phyloP scores from a whole-genome alignment of 805 yeast genomes.

The Aciculoconidium aculeatum region DNA sequence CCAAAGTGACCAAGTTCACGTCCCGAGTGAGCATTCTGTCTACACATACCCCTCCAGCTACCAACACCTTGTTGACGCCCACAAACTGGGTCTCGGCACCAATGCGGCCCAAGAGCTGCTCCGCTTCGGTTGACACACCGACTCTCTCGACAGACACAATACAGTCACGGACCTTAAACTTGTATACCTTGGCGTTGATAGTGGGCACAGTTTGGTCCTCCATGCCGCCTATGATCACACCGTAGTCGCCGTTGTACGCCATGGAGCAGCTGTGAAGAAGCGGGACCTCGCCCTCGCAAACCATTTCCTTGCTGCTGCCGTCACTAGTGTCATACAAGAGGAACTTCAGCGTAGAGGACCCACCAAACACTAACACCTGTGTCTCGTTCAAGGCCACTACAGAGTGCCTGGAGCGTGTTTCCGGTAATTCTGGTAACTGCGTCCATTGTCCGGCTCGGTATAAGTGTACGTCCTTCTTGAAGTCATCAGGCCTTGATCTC shows the following conservation, averaged over 20 bases:
- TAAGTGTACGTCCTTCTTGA: slow-evolving; percentile 28
- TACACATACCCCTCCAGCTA: slow-evolving; percentile 57
- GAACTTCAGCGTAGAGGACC: slow-evolving; percentile 21
- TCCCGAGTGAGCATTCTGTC: slow-evolving; percentile 22
- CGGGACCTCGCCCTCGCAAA: slow-evolving; percentile 16
- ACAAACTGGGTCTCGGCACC: slow-evolving; percentile 39
- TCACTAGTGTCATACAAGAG: slow-evolving; percentile 14
- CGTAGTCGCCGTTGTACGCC: slow-evolving; percentile 24
- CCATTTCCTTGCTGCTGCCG: slow-evolving; percentile 11
- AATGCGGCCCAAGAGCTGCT: slow-evolving; percentile 38
- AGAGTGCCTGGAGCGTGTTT: slow-evolving; percentile 47
- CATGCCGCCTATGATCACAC: slow-evolving; percentile 49
- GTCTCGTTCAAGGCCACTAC: slow-evolving; percentile 21
- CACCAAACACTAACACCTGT: slow-evolving; percentile 48
- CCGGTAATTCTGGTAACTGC: slow-evolving; percentile 31
- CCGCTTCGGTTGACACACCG: too few relatives aligned
- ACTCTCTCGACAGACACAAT: too few relatives aligned
- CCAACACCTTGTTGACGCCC: slow-evolving; percentile 27
- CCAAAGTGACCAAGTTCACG: slow-evolving; percentile 28
- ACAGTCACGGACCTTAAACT: slow-evolving; percentile 20
- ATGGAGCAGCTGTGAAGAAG: slow-evolving; percentile 32
- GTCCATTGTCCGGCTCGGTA: slow-evolving; percentile 33
- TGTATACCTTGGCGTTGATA: slow-evolving; percentile 29
- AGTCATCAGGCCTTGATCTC: slow-evolving; percentile 51
- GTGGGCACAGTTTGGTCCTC: slow-evolving; percentile 18